phyloP scores from a whole-genome alignment of 768 basidiomycete genomes.

The Lactifluus hygrophoroides region DNA sequence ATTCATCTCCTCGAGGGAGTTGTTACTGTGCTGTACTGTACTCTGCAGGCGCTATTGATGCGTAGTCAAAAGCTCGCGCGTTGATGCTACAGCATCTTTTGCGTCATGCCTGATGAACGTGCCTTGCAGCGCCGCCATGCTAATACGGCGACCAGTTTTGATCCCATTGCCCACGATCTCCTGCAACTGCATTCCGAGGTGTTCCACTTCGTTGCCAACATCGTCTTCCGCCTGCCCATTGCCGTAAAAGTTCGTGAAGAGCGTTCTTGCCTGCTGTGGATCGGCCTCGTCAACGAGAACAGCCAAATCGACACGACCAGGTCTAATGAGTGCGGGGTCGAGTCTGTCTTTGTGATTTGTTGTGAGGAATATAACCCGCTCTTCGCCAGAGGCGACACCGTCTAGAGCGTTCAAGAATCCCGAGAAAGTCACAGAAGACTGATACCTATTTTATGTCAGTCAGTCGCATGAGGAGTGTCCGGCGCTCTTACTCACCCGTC shows the following conservation, averaged over 20 bases:
- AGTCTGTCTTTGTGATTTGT: constrained; percentile 91
- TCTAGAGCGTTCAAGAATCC: constrained; percentile 96
- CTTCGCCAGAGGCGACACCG: constrained; percentile 95
- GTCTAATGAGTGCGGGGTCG: constrained; percentile 91
- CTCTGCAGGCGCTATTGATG: constrained; percentile 1
- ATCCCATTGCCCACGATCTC: constrained; percentile 46
- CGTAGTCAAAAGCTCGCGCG: constrained; percentile 34
- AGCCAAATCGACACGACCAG: constrained; percentile 86
- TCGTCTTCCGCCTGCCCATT: constrained; percentile 28
- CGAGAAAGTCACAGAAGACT: constrained; percentile 94
- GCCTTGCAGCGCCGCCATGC: constrained; percentile 96
- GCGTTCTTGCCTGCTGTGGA: constrained; percentile 62
- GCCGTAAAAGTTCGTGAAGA: constrained; percentile 83
- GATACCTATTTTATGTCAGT: constrained; percentile 49
- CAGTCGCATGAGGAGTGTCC: neutral
- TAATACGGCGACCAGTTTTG: constrained; percentile 50
- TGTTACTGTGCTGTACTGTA: neutral
- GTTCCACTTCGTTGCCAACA: constrained; percentile 34
- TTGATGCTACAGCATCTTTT: constrained; percentile 43
- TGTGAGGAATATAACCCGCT: constrained; percentile 98
- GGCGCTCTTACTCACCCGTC: constrained; percentile 64
- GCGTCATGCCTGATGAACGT: constrained; percentile 77
- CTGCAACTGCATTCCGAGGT: constrained; percentile 45
- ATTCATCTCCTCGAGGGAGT: neutral
- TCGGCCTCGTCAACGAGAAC: constrained; percentile 82